Conservation (phyloP, 208 protist genomes). For the Porcisia hertigi region DNA sequence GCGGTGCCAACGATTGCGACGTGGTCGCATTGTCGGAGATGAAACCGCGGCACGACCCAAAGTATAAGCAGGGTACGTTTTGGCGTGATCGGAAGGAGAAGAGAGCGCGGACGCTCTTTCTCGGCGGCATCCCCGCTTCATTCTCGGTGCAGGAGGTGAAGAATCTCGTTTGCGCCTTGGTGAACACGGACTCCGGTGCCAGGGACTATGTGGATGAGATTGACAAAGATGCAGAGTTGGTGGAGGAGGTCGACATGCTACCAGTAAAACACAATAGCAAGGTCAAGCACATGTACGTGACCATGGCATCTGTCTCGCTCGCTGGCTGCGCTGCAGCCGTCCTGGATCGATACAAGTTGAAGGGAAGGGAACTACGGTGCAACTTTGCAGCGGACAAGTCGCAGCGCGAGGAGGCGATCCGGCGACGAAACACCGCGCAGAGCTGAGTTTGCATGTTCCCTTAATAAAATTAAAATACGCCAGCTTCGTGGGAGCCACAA, state of each 20-base stretch:
- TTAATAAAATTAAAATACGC: neutral
- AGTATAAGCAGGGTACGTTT: conserved; percentile 85
- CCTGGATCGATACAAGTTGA: conserved; percentile 61
- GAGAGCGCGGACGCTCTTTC: conserved; percentile 76
- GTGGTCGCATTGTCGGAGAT: neutral
- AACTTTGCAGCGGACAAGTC: conserved; percentile 85
- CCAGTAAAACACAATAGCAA: conserved; percentile 51
- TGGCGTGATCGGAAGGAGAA: conserved; percentile 83
- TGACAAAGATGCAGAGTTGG: conserved; percentile 20
- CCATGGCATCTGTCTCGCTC: conserved; percentile 55
- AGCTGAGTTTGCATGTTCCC: neutral
- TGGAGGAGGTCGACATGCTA: conserved; percentile 80
- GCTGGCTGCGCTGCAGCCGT: conserved; percentile 47
- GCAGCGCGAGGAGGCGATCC: conserved; percentile 77
- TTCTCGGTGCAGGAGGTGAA: conserved; percentile 57
- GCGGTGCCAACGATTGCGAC: neutral
- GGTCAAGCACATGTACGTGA: conserved; percentile 81
- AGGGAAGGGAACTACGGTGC: conserved; percentile 58
- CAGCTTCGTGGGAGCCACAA: neutral
- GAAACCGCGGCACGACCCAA: conserved; percentile 77
- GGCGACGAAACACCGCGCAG: conserved; percentile 8
- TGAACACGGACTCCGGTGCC: conserved; percentile 40
- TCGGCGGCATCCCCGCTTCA: conserved; percentile 71
- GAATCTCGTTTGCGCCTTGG: conserved; percentile 66
- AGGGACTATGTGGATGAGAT: conserved; percentile 37